These are phyloP conservation scores for Chimonanthus salicifolius DNA, from an alignment of 164 flowering plant genomes.

Conservation along the genomic window DNA sequence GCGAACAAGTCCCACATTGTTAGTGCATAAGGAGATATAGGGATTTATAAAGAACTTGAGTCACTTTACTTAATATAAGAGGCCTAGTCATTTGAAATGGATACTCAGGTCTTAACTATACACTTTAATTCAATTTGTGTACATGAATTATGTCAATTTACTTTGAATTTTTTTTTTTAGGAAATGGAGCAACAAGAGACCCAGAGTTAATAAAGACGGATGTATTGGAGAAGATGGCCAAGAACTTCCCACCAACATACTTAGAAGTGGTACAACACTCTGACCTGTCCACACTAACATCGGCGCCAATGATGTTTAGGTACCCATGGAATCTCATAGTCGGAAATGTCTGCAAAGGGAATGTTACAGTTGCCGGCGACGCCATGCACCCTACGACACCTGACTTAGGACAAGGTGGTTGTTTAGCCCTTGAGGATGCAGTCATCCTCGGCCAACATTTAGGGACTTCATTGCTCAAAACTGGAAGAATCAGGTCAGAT, in stretches of 20 bases:
- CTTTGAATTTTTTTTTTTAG: no score
- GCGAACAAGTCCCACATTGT: not conserved
- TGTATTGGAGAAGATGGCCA: slow-evolving; percentile 11
- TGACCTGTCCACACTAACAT: slow-evolving; percentile 14
- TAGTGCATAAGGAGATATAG: not conserved
- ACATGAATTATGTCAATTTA: no score
- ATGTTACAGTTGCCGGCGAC: slow-evolving; percentile 38
- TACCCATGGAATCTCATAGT: slow-evolving; percentile 32
- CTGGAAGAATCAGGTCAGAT: not conserved
- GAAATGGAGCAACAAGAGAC: not conserved
- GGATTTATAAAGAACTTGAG: no score
- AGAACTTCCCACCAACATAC: slow-evolving; percentile 15
- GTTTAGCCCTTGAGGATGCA: slow-evolving; percentile 39
- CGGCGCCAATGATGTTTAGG: slow-evolving; percentile 33
- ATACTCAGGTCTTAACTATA: no score
- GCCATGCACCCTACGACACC: slow-evolving; percentile 58
- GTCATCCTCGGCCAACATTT: slow-evolving; percentile 33
- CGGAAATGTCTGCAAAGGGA: slow-evolving; percentile 19
- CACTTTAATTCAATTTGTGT: not conserved
- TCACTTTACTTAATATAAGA: no score
- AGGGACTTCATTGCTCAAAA: slow-evolving; percentile 13
- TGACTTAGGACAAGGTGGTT: slow-evolving; percentile 42
- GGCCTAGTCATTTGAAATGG: not conserved
- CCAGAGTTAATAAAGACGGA: slow-evolving; percentile 18
- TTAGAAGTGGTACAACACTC: slow-evolving; percentile 17